Evolutionary conservation across 192 early-diverging fungal species (phyloP).

Genomic region (Coemansia sp.): DNA sequence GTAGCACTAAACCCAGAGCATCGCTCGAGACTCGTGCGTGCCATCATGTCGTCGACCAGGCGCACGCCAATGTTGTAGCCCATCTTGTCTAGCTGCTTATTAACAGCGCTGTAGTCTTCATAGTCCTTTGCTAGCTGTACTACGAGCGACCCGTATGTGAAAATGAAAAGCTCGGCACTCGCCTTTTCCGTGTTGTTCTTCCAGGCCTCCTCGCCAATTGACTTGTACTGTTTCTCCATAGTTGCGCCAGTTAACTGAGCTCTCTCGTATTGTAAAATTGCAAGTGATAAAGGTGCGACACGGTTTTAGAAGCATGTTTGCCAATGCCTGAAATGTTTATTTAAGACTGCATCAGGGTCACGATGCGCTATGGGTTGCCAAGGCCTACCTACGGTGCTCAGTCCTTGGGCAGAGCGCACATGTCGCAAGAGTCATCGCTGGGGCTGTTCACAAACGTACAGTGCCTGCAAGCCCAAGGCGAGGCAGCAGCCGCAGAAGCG

Average conservation of each 20-base stretch:
- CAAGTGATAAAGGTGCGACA: no score
- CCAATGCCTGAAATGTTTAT: neutral
- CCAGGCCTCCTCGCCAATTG: constrained; percentile 94
- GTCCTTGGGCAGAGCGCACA: constrained; percentile 45
- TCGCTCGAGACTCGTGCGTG: constrained; percentile 59
- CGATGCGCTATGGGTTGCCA: neutral
- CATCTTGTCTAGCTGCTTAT: constrained; percentile 98
- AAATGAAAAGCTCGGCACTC: constrained; percentile 92
- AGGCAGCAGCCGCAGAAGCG: neutral
- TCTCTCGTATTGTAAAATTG: neutral
- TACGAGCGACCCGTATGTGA: constrained; percentile 97
- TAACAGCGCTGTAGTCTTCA: constrained; percentile 89
- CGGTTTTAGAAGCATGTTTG: neutral
- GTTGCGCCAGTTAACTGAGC: neutral
- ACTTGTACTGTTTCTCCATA: constrained; percentile 70
- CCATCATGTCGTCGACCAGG: constrained; percentile 94
- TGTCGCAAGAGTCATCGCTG: constrained; percentile 33
- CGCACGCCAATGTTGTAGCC: constrained; percentile 97
- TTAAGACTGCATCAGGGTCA: neutral
- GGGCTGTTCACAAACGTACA: constrained; percentile 44
- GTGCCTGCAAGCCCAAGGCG: constrained; percentile 42
- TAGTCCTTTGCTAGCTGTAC: constrained; percentile 91
- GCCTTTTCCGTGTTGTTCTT: constrained; percentile 93
- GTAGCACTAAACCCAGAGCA: constrained; percentile 90
- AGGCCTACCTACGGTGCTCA: neutral